phyloP scores from a whole-genome alignment of 2,329 filamentous ascomycete species.

The Sordariomycetes sp. region DNA sequence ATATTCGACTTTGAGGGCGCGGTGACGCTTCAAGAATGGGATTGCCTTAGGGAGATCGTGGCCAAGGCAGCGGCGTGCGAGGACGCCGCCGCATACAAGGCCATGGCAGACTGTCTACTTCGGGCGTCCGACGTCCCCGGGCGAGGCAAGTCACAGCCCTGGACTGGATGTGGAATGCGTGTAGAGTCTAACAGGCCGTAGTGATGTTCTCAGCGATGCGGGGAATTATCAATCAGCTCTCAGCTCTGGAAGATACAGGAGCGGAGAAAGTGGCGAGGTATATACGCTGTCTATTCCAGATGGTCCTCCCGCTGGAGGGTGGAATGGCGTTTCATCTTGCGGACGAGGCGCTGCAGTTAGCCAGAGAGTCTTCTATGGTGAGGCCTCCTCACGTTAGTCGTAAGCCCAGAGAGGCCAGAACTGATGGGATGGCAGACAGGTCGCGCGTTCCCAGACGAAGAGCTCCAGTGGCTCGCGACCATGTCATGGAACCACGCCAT shows the following conservation, averaged over 20 bases:
- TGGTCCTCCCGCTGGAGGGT: slow-evolving; percentile 44
- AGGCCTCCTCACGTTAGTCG: slow-evolving; percentile 6
- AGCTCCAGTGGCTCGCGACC: slow-evolving; percentile 65
- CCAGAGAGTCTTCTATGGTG: slow-evolving; percentile 34
- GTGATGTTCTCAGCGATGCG: slow-evolving; percentile 41
- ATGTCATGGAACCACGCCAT: slow-evolving; percentile 58
- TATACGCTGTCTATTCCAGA: slow-evolving; percentile 63
- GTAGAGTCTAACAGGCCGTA: slow-evolving; percentile 12
- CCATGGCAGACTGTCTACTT: slow-evolving; percentile 54
- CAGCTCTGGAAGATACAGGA: slow-evolving; percentile 41
- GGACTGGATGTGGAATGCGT: not conserved
- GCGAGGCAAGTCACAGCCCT: slow-evolving; percentile 25
- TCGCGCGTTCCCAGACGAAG: slow-evolving; percentile 43
- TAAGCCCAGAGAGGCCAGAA: not conserved
- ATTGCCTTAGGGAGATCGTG: slow-evolving; percentile 49
- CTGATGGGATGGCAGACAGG: slow-evolving; percentile 1
- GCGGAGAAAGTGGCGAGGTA: slow-evolving; percentile 56
- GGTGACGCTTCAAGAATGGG: slow-evolving; percentile 52
- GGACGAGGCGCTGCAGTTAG: slow-evolving; percentile 45
- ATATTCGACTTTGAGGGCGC: slow-evolving; percentile 73
- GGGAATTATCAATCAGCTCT: slow-evolving; percentile 58
- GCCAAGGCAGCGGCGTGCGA: slow-evolving; percentile 29
- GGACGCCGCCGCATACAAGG: slow-evolving; percentile 36
- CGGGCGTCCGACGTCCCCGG: slow-evolving; percentile 32
- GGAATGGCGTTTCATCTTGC: slow-evolving; percentile 44